Percentiles rank a stretch among this genome's conserved stretches.
phyloP scores from a whole-genome alignment of 2,329 filamentous ascomycete genomes.

The Malbranchea zuffiana region DNA sequence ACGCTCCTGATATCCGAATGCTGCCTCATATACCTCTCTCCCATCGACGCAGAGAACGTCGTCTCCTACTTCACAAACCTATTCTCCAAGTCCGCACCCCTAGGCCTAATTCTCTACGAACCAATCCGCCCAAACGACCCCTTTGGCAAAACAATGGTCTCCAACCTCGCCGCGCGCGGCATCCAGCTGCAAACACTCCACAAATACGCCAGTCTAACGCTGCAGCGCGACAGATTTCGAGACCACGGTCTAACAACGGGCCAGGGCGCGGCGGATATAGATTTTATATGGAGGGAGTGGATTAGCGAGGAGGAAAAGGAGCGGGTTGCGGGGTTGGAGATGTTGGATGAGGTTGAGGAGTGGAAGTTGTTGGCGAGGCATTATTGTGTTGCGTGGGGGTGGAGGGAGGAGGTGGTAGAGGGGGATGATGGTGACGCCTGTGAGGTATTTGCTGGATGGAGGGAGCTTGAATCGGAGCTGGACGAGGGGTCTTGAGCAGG shows the following conservation, averaged over 20 bases:
- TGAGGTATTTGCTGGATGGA: slow-evolving; percentile 30
- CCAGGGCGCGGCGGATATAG: slow-evolving; percentile 49
- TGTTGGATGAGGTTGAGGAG: slow-evolving; percentile 91
- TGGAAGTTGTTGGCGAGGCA: slow-evolving; percentile 78
- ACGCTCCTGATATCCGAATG: slow-evolving; percentile 89
- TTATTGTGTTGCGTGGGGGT: slow-evolving; percentile 86
- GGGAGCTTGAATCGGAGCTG: slow-evolving; percentile 22
- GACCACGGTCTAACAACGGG: slow-evolving; percentile 54
- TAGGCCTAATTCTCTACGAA: slow-evolving; percentile 71
- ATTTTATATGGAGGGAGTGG: slow-evolving; percentile 70
- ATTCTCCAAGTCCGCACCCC: slow-evolving; percentile 31
- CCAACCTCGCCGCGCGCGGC: slow-evolving; percentile 70
- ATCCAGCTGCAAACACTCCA: slow-evolving; percentile 78
- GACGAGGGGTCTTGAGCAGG: slow-evolving; percentile 5
- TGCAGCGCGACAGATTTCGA: slow-evolving; percentile 57
- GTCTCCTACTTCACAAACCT: slow-evolving; percentile 54
- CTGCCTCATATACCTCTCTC: slow-evolving; percentile 79
- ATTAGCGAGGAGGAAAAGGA: slow-evolving; percentile 60
- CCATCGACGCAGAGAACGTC: slow-evolving; percentile 51
- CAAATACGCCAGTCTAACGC: slow-evolving; percentile 54
- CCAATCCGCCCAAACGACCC: slow-evolving; percentile 72
- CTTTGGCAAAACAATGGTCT: slow-evolving; percentile 85
- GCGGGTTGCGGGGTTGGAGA: slow-evolving; percentile 67
- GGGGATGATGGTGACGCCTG: slow-evolving; percentile 30
- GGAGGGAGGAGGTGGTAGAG: slow-evolving; percentile 42